Evolutionary conservation across 2,329 filamentous ascomycete species (phyloP).

Genomic region (Huntiella moniliformis): DNA sequence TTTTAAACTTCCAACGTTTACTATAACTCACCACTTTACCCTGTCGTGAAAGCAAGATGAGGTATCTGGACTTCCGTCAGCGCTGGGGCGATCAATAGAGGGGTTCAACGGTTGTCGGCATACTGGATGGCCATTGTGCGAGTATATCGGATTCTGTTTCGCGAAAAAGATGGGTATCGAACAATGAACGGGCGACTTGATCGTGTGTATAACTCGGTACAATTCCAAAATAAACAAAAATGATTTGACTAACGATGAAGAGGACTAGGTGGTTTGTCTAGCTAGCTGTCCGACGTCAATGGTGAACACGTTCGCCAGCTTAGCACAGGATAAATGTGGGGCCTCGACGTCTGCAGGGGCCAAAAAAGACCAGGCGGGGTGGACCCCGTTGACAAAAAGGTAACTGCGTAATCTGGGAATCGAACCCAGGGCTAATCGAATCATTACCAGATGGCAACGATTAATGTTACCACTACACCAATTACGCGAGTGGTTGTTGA

Average conservation of each 20-base stretch:
- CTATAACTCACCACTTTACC: conserved; percentile 78
- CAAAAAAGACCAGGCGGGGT: no score
- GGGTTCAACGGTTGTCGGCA: neutral
- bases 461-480: no score
- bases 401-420: no score
- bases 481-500: no score
- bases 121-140: conserved; percentile 28
- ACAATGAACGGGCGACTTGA: neutral
- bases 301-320: conserved; percentile 1
- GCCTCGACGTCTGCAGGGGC: neutral
- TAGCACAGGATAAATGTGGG: conserved; percentile 1
- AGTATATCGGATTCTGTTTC: neutral
- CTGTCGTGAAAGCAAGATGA: conserved; percentile 93
- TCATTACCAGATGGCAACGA: no score
- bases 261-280: neutral
- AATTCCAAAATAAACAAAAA: neutral
- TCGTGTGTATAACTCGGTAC: neutral
- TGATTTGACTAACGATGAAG: neutral
- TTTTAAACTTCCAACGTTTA: neutral
- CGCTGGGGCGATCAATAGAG: neutral
- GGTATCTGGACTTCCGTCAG: conserved; percentile 45
- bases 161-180: neutral
- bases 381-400: no score
- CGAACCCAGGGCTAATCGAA: no score
- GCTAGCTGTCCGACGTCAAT: neutral